Conservation (phyloP, 1,284 basidiomycete genomes). For the Athelia psychrophila region DNA sequence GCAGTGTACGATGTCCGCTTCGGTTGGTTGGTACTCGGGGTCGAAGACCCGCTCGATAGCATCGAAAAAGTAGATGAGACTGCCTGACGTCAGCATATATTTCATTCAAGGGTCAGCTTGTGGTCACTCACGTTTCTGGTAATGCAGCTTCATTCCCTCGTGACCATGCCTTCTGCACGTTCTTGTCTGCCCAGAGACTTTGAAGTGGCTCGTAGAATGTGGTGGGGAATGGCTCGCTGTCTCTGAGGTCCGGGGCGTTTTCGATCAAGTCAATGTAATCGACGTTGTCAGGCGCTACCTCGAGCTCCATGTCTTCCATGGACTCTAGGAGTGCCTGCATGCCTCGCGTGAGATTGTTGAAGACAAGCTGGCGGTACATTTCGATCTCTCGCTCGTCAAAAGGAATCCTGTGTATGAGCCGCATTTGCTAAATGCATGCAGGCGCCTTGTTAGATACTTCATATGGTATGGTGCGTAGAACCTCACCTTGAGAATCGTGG, state of each 20-base stretch:
- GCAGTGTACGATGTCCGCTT: conserved; percentile 85
- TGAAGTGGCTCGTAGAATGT: conserved; percentile 65
- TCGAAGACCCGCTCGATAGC: conserved; percentile 81
- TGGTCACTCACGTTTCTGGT: conserved; percentile 80
- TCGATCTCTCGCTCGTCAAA: conserved; percentile 79
- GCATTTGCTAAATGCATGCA: conserved; percentile 68
- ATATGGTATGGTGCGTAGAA: neutral
- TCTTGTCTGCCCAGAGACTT: conserved; percentile 76
- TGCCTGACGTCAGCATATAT: conserved; percentile 19
- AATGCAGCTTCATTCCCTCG: conserved; percentile 84
- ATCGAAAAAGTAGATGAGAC: conserved; percentile 72
- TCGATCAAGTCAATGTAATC: conserved; percentile 61
- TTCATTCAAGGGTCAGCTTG: conserved; percentile 2
- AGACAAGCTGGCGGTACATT: conserved; percentile 83
- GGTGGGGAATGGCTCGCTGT: conserved; percentile 76
- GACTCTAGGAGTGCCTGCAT: conserved; percentile 83
- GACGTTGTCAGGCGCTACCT: conserved; percentile 60
- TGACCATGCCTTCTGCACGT: conserved; percentile 70
- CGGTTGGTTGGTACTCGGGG: conserved; percentile 66
- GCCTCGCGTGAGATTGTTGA: conserved; percentile 86
- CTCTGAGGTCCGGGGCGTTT: conserved; percentile 68
- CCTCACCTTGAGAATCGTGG: conserved; percentile 81
- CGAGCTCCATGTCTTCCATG: conserved; percentile 85
- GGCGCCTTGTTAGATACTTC: neutral
- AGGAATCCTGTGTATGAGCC: conserved; percentile 78